phyloP scores from a whole-genome alignment of 1,284 basidiomycete species.

The Amylostereum chailletii region DNA sequence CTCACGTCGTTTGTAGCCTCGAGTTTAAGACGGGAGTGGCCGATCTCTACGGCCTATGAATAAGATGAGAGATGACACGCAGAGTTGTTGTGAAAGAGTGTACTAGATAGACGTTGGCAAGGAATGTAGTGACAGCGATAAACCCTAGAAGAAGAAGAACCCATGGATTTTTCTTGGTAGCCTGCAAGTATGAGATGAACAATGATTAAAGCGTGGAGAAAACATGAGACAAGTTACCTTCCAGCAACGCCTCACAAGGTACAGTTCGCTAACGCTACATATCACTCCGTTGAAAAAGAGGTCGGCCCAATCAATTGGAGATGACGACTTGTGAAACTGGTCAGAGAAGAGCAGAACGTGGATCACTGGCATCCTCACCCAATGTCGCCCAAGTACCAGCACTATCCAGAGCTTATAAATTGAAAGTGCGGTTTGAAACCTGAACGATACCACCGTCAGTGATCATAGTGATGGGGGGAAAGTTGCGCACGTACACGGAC shows the following conservation, averaged over 20 bases:
- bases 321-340: constrained; percentile 23
- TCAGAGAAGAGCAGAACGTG: neutral
- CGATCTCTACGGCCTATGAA: constrained; percentile 17
- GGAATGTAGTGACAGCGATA: constrained; percentile 14
- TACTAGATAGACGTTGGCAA: constrained; percentile 33
- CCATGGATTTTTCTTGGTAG: constrained; percentile 29
- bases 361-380: constrained; percentile 24
- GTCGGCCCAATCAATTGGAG: constrained; percentile 31
- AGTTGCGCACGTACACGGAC: constrained; percentile 28
- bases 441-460: constrained; percentile 11
- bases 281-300: constrained; percentile 39
- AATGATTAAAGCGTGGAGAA: neutral
- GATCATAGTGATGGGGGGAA: neutral
- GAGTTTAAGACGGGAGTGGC: constrained; percentile 8
- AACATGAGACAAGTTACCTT: constrained; percentile 26
- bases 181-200: constrained; percentile 18
- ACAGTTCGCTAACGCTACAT: constrained; percentile 35
- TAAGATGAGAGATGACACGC: neutral
- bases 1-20: constrained; percentile 17
- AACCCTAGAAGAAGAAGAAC: constrained; percentile 24
- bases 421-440: constrained; percentile 37
- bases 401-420: constrained; percentile 41
- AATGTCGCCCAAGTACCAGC: constrained; percentile 25
- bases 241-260: constrained; percentile 40
- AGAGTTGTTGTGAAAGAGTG: constrained; percentile 7